A percentile compares a stretch with the other conserved stretches of the same genome.
Evolutionary conservation across 2,329 filamentous ascomycete genomes (phyloP).

Genomic region (Aspergillus floridensis): DNA sequence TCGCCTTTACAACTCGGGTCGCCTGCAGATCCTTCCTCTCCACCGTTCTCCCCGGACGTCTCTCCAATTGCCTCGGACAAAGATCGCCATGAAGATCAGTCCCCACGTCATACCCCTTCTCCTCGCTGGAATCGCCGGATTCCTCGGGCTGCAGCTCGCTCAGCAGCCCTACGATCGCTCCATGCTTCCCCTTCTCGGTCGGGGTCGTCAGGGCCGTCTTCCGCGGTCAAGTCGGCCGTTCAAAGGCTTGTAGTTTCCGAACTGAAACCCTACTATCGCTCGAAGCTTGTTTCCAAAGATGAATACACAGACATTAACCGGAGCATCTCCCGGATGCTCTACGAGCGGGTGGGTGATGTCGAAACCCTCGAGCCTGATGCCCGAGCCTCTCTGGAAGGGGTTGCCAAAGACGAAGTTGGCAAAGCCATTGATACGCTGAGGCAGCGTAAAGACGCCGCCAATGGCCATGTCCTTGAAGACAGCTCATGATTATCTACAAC

Average conservation of each 20-base stretch:
- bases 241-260: slow-evolving; percentile 82
- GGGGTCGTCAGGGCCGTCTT: slow-evolving; percentile 64
- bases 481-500: slow-evolving; percentile 15
- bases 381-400: slow-evolving; percentile 68
- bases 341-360: slow-evolving; percentile 62
- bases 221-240: slow-evolving; percentile 82
- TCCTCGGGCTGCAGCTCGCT: slow-evolving; percentile 22
- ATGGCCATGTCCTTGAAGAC: slow-evolving; percentile 13
- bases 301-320: slow-evolving; percentile 93
- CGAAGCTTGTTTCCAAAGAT: slow-evolving; percentile 76
- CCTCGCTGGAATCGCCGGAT: slow-evolving; percentile 24
- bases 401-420: slow-evolving; percentile 75
- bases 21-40: slow-evolving; percentile 31
- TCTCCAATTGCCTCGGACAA: slow-evolving; percentile 59
- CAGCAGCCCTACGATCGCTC: slow-evolving; percentile 43
- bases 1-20: slow-evolving; percentile 37
- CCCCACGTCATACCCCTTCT: slow-evolving; percentile 12
- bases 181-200: slow-evolving; percentile 68
- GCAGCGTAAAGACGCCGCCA: slow-evolving; percentile 21
- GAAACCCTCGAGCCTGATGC: slow-evolving; percentile 63
- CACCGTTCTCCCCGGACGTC: slow-evolving; percentile 66
- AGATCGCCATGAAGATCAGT: slow-evolving; percentile 20
- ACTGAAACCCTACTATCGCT: slow-evolving; percentile 78
- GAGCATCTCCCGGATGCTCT: slow-evolving; percentile 81
- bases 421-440: slow-evolving; percentile 58